phyloP scores from a whole-genome alignment of 495 filamentous ascomycete genomes.

The Neurospora discreta region DNA sequence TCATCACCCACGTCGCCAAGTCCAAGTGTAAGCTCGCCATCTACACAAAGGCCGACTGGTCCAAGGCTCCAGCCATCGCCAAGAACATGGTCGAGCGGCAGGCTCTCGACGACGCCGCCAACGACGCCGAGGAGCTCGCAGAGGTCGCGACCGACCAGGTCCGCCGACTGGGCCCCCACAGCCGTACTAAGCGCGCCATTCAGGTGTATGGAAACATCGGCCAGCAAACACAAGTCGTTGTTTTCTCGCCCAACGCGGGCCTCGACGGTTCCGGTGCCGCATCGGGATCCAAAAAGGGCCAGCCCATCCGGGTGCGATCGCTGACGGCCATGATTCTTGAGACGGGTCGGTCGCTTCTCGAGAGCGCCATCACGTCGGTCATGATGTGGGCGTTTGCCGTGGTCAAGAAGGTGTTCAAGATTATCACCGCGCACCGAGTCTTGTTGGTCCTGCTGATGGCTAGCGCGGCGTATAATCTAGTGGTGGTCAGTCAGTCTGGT shows the following conservation, averaged over 20 bases:
- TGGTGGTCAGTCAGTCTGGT: constrained; percentile 55
- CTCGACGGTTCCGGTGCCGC: constrained; percentile 20
- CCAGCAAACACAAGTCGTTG: constrained; percentile 51
- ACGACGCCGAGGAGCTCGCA: constrained; percentile 74
- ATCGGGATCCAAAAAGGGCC: constrained; percentile 22
- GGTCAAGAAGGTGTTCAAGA: constrained; percentile 53
- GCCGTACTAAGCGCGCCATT: constrained; percentile 80
- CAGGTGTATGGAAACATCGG: constrained; percentile 84
- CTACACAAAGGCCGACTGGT: constrained; percentile 81
- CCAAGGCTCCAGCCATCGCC: constrained; percentile 49
- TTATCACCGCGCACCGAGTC: constrained; percentile 62
- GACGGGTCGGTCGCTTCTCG: constrained; percentile 51
- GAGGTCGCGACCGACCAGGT: constrained; percentile 85
- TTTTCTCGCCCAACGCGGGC: constrained; percentile 43
- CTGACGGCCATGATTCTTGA: constrained; percentile 60
- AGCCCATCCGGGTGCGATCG: constrained; percentile 55
- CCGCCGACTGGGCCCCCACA: constrained; percentile 65
- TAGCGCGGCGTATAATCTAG: constrained; percentile 58
- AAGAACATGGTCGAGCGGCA: constrained; percentile 69
- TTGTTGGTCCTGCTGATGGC: constrained; percentile 55
- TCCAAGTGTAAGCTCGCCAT: constrained; percentile 85
- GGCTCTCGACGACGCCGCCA: constrained; percentile 66
- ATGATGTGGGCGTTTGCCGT: constrained; percentile 61
- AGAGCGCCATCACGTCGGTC: constrained; percentile 58
- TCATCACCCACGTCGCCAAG: constrained; percentile 87